A percentile compares a stretch with the other conserved stretches of the same genome.
phyloP scores from a whole-genome alignment of 495 filamentous ascomycete species.

The Neurospora sp. region DNA sequence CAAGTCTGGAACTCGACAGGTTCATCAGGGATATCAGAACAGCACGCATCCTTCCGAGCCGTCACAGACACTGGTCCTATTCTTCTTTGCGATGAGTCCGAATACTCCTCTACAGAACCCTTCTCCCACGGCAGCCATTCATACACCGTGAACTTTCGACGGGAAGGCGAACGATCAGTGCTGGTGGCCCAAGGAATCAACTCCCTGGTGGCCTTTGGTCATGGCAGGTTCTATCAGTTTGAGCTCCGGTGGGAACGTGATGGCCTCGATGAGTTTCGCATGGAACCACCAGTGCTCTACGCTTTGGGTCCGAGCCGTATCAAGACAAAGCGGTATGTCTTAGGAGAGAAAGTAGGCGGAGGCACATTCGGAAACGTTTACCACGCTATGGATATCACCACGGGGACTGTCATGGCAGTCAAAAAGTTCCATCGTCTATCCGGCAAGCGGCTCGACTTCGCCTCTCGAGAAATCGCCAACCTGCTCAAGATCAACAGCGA shows the following conservation, averaged over 20 bases:
- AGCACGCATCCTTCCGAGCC: slow-evolving; percentile 19
- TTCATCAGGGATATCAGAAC: slow-evolving; percentile 11
- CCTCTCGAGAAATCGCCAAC: slow-evolving; percentile 18
- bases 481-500: slow-evolving; percentile 16
- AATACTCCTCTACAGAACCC: slow-evolving; percentile 10
- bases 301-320: slow-evolving; percentile 13
- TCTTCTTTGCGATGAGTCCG: slow-evolving; percentile 17
- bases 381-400: slow-evolving; percentile 14
- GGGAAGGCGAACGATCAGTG: slow-evolving; percentile 6
- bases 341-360: slow-evolving; percentile 14
- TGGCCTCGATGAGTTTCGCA: slow-evolving; percentile 15
- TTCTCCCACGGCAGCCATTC: slow-evolving; percentile 1
- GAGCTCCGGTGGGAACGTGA: slow-evolving; percentile 16
- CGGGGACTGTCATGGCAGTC: slow-evolving; percentile 19
- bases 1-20: slow-evolving; percentile 5
- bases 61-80: slow-evolving; percentile 19
- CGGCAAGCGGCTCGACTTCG: slow-evolving; percentile 18
- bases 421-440: slow-evolving; percentile 25
- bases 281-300: slow-evolving; percentile 7
- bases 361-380: slow-evolving; percentile 24
- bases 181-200: slow-evolving; percentile 21
- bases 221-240: slow-evolving; percentile 17
- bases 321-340: slow-evolving; percentile 14
- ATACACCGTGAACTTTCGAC: slow-evolving; percentile 11
- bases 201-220: slow-evolving; percentile 18